These are phyloP conservation scores for Cucumis cinereus DNA, from an alignment of 306 rosid genomes.

Conservation along the genomic window DNA sequence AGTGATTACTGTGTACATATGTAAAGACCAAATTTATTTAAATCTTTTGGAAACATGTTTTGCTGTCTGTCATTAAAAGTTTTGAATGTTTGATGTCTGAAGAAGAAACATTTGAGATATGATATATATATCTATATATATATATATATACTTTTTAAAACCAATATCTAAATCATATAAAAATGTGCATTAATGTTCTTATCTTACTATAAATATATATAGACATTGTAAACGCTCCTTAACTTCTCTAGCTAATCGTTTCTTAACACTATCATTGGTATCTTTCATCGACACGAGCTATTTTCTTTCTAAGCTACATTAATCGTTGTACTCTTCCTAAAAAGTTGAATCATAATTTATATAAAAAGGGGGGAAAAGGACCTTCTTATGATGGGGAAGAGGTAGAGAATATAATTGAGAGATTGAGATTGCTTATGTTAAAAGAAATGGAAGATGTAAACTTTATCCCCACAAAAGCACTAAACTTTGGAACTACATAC, in stretches of 20 bases:
- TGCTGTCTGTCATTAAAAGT: not conserved
- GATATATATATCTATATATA: not conserved
- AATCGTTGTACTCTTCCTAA: too few relatives aligned
- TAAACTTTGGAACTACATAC: not conserved
- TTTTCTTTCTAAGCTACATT: too few relatives aligned
- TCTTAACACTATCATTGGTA: too few relatives aligned
- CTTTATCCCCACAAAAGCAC: not conserved
- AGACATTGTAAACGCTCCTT: too few relatives aligned
- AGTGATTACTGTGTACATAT: not conserved
- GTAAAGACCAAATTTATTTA: not conserved
- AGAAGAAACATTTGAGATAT: not conserved
- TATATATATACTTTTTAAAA: not conserved
- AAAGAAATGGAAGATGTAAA: not conserved
- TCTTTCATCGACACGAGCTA: too few relatives aligned
- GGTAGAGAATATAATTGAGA: too few relatives aligned
- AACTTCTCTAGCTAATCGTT: too few relatives aligned
- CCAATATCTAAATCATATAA: not conserved
- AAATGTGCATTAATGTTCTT: not conserved
- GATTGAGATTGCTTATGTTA: not conserved
- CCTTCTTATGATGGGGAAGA: too few relatives aligned
- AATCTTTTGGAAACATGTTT: not conserved
- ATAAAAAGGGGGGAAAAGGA: too few relatives aligned
- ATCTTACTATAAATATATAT: too few relatives aligned
- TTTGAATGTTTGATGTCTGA: not conserved
- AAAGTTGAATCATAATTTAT: too few relatives aligned